A percentile compares a stretch with the other conserved stretches of the same genome.
These are phyloP conservation scores for Fragaria nilgerrensis DNA, from an alignment of 306 rosid species.

Conservation along the genomic window DNA sequence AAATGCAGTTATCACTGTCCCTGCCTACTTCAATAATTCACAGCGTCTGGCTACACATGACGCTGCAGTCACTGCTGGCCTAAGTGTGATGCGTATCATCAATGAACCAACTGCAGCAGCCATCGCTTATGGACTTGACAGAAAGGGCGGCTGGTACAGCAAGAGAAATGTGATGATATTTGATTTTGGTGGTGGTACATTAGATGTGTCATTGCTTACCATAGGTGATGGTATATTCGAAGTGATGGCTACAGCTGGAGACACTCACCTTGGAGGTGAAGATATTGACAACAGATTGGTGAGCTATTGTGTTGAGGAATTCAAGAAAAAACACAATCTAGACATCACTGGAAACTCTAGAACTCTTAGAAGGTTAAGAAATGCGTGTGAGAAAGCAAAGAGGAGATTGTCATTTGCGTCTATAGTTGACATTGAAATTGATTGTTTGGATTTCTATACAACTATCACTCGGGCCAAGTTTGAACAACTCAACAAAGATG, in stretches of 20 bases:
- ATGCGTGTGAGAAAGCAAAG: not conserved
- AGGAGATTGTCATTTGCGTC: not conserved
- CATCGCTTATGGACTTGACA: not conserved
- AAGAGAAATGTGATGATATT: not conserved
- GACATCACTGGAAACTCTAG: not conserved
- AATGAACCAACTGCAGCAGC: not conserved
- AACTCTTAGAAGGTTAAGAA: not conserved
- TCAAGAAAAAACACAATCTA: not conserved
- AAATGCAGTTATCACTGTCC: conserved; percentile 15
- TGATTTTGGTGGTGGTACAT: conserved; percentile 4
- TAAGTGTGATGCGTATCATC: not conserved
- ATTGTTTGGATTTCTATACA: not conserved
- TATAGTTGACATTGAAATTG: not conserved
- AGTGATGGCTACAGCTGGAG: conserved; percentile 15
- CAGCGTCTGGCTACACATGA: conserved; percentile 1
- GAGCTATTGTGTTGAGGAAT: not conserved
- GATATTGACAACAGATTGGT: not conserved
- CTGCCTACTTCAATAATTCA: conserved; percentile 1
- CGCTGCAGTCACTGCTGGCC: not conserved
- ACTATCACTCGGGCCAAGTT: not conserved
- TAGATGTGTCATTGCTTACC: conserved; percentile 17
- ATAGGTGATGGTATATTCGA: not conserved
- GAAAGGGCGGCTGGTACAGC: not conserved
- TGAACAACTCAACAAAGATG: not conserved
- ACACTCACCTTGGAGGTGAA: not conserved